Conservation (phyloP, 78 protist genomes). For the Capsaspora owczarzaki region DNA sequence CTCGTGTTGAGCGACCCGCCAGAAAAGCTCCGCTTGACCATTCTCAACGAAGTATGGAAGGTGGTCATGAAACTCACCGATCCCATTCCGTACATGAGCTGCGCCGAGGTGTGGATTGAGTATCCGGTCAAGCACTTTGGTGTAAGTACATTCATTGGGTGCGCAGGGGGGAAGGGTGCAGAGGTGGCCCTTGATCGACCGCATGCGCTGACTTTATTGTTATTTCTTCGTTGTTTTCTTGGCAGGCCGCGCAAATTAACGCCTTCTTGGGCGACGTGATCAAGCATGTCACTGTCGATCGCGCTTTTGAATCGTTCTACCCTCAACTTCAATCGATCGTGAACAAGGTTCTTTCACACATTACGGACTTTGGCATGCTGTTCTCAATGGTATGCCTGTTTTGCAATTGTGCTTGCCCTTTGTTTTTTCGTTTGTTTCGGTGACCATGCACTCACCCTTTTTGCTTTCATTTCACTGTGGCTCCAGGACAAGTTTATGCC, state of each 20-base stretch:
- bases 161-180: background rate
- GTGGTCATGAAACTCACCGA: conserved; percentile 42
- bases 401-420: background rate
- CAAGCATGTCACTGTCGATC: background rate
- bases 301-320: conserved; percentile 32
- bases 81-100: conserved; percentile 42
- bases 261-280: conserved; percentile 46
- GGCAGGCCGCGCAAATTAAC: conserved; percentile 37
- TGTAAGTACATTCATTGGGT: conserved; percentile 19
- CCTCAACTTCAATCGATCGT: conserved; percentile 58
- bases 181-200: background rate
- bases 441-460: background rate
- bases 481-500: conserved; percentile 50
- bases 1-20: conserved; percentile 50
- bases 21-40: background rate
- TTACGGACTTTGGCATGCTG: conserved; percentile 34
- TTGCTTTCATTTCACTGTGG: background rate
- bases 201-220: background rate
- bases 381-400: conserved; percentile 28
- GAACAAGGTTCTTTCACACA: conserved; percentile 44
- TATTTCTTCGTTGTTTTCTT: background rate
- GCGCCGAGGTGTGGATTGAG: conserved; percentile 71
- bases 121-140: conserved; percentile 62
- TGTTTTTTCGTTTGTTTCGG: background rate
- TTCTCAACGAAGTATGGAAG: conserved; percentile 66